A percentile compares a stretch with the other conserved stretches of the same genome.
These are phyloP conservation scores for Coemansia sp. DNA, from an alignment of 192 early-diverging fungal species.

Conservation along the genomic window DNA sequence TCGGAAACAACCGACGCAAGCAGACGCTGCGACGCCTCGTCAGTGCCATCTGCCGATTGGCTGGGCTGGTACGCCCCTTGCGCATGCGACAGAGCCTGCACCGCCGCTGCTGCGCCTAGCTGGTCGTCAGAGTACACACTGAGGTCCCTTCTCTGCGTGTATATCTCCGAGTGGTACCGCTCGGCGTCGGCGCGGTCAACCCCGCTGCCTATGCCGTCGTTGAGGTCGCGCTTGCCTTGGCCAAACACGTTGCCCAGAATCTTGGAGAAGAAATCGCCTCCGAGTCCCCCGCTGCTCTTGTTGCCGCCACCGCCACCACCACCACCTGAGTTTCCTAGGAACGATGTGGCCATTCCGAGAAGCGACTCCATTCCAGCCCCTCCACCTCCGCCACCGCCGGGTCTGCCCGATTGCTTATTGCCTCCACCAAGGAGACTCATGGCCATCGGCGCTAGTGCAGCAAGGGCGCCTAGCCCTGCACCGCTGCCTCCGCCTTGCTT, in stretches of 20 bases:
- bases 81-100: conserved; percentile 31
- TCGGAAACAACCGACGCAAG: conserved; percentile 43
- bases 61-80: conserved; percentile 11
- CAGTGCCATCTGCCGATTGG: conserved; percentile 6
- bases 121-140: conserved; percentile 28
- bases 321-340: conserved; percentile 30
- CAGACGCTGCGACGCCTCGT: conserved; percentile 42
- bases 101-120: conserved; percentile 46
- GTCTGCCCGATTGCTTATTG: conserved; percentile 13
- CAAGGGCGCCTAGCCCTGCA: conserved; percentile 40
- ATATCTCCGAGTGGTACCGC: conserved; percentile 26
- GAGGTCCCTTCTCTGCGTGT: conserved; percentile 9
- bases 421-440: conserved; percentile 38
- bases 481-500: conserved; percentile 15
- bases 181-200: conserved; percentile 27
- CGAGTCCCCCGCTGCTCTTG: conserved; percentile 2
- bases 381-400: conserved; percentile 23
- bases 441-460: conserved; percentile 41
- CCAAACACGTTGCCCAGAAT: conserved; percentile 52
- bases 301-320: conserved; percentile 14
- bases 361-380: conserved; percentile 38
- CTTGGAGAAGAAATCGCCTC: conserved; percentile 43
- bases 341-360: conserved; percentile 38
- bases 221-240: conserved; percentile 40
- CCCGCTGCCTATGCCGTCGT: conserved; percentile 19